Base-by-base conservation (phyloP, 2,329 filamentous ascomycete species). In the Didymella exigua region DNA sequence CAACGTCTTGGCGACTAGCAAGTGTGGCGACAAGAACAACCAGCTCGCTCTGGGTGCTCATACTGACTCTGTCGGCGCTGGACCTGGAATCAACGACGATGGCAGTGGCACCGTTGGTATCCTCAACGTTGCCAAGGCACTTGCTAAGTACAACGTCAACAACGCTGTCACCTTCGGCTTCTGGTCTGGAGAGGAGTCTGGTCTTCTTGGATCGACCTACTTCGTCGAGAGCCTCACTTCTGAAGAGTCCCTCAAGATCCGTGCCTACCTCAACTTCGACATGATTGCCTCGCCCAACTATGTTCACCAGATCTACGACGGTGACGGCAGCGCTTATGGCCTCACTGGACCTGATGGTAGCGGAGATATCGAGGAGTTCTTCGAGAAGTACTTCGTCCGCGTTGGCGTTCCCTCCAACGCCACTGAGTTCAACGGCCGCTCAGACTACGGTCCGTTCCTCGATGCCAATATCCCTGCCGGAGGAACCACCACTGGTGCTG, bases 251-350 rank as follows among this genome's bases (percentile, higher is more conserved):
- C 59, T 59, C 26, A 69, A 72, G 50, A 70, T 77, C 45, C 67
- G 72, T n/a, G 69, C 72, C 7, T 76, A 76, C 57, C 70, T 77
- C 40, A 76, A 77, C 63, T 77, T 77, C 59, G 75, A 77, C 59
- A 77, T 77, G 75, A 74, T 76, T 44, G 74, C 72, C 8, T 69
- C 64, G 2, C 74, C 73, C 18, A 75, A 76, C 60, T 75, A 65
- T 56, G 58, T 73, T 26, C 64, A 72, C 41, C 67, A 59, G 10
- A 68, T 76, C 49, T 76, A 75, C 59, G 73, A 75, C 52, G 73
- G 73, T 34, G 71, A 75, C 47, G 72, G 73, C 33, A 62, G 55
- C 18, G 59, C 69, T 0, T 75, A 68, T 61, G 71, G 71, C 55
- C 31, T 62, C 11, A 62, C 60, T 4, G 73, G 72, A 5, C 74